Base-by-base conservation (phyloP, 2,329 filamentous ascomycete species). In the Mycosphaerelloides madeirae region DNA sequence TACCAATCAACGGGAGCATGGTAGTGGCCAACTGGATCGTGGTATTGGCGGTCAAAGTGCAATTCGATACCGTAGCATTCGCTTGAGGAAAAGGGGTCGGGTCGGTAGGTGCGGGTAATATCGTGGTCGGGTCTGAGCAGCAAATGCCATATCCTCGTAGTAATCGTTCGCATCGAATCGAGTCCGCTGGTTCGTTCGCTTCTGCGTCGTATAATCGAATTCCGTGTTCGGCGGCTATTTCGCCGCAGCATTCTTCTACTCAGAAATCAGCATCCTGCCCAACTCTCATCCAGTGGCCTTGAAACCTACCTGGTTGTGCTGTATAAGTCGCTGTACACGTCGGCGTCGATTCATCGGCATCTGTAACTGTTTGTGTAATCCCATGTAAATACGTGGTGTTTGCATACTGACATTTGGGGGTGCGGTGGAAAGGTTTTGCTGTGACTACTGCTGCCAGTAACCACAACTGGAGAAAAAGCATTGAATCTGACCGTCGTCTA, bases 351-450 rank as follows among this genome's bases (percentile, higher is more conserved):
- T 29, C 38, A 14, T 20, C 15, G 22, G 25, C 14, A 44, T 35
- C 49, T 52, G 48, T 48, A 41, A 43, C 44, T 42, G 44, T 53
- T 44, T 41, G 38, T 40, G 50, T 53, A 33, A 55, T 52, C 48
- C 28, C 43, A 45, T 38, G 29, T 41, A 43, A 38, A n/a, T 46
- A 44, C 39, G 41, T 32, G 16, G 12, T 20, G 19, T 47, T 48
- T 2, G 38, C 16, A 15, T 34, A 37, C 31, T 52, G 48, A 40
- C 43, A 40, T 31, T 31, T 29, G 19, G 31, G 41, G 29, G 19
- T 15, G 28, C 36, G 41, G 7, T 38, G 28, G 31, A 54, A 35
- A 16, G 52, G 52, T 16, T 49, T 49, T 11, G 53, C 50, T 19
- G 20, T 25, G 22, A 25, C 13, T 12, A 39, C 48, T 37, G 35